Evolutionary conservation across 2,329 filamentous ascomycete genomes (phyloP), one percentile per base, ranked within the genome.

Genomic region (Sporothrix sp.): DNA sequence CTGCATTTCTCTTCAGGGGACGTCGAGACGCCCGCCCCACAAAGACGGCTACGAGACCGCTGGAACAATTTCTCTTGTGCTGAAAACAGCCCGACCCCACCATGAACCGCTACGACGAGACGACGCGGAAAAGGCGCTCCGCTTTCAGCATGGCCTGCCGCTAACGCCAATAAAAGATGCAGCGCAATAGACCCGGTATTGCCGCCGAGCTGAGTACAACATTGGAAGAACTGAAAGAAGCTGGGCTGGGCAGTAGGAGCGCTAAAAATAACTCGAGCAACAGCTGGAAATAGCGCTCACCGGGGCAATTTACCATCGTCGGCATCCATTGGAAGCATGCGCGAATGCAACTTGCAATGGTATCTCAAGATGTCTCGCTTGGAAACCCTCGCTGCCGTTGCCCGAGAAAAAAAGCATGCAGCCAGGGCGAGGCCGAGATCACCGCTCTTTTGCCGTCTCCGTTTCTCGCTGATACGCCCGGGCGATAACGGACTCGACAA

Each of bases 201-300:
- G n/a, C n/a, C n/a, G n/a, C n/a, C n/a, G n/a, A n/a, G n/a, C n/a
- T n/a, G n/a, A n/a, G n/a, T n/a, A n/a, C n/a, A n/a, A n/a, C n/a
- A n/a, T n/a, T n/a, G n/a, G n/a, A n/a, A n/a, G n/a, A n/a, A n/a
- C n/a, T n/a, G n/a, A n/a, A n/a, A n/a, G n/a, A n/a, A n/a, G n/a
- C n/a, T n/a, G n/a, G n/a, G n/a, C n/a, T n/a, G n/a, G n/a, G n/a
- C n/a, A n/a, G n/a, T n/a, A n/a, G n/a, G 28, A 13, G 9, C 44
- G 44, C 44, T 47, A 47, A 47, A 47, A 47, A 47, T 47, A 47
- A 47, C 4, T 28, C 44, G 28, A 45, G 43, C 30, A 45, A 27
- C 43, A 45, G 20, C 28, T 13, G 25, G 27, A 36, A 45, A 45
- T 45, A 36, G 43, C 45, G 35, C 45, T 28, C n/a, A n/a, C 11